These are phyloP conservation scores for Picocystis sp. DNA, from an alignment of 163 green algal species.

Conservation along the genomic window DNA sequence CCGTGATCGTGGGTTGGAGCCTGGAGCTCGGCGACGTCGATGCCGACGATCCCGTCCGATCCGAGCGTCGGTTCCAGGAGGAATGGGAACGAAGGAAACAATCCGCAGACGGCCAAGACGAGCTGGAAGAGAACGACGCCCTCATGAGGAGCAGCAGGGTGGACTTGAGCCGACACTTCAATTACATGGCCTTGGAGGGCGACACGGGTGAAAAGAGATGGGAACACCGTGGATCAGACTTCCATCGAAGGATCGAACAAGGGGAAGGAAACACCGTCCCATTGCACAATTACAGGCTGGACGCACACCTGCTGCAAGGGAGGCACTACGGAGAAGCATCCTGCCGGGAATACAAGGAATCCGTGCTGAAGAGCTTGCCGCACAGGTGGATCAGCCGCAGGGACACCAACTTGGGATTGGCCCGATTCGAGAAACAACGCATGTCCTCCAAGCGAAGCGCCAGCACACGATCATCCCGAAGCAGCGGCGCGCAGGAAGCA, in stretches of 20 bases:
- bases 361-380: conserved; percentile 52
- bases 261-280: conserved; percentile 11
- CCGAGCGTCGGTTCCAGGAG: no score
- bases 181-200: conserved; percentile 70
- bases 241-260: conserved; percentile 15
- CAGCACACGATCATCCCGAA: not conserved
- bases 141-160: conserved; percentile 3
- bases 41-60: conserved; percentile 11
- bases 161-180: conserved; percentile 54
- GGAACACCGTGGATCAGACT: no score
- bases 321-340: conserved; percentile 74
- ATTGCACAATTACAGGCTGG: conserved; percentile 65
- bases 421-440: conserved; percentile 59
- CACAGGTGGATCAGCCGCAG: conserved; percentile 45
- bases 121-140: conserved; percentile 15
- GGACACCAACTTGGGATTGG: conserved; percentile 60
- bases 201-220: conserved; percentile 3
- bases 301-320: conserved; percentile 38
- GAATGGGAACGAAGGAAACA: not conserved
- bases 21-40: conserved; percentile 22
- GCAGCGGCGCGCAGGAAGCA: no score
- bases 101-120: conserved; percentile 6
- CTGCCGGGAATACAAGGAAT: conserved; percentile 64
- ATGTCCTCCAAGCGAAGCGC: conserved; percentile 22
- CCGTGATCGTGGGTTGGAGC: conserved; percentile 64